These are phyloP conservation scores for Termitomyces sp. DNA, from an alignment of 768 basidiomycete species.

Conservation along the genomic window DNA sequence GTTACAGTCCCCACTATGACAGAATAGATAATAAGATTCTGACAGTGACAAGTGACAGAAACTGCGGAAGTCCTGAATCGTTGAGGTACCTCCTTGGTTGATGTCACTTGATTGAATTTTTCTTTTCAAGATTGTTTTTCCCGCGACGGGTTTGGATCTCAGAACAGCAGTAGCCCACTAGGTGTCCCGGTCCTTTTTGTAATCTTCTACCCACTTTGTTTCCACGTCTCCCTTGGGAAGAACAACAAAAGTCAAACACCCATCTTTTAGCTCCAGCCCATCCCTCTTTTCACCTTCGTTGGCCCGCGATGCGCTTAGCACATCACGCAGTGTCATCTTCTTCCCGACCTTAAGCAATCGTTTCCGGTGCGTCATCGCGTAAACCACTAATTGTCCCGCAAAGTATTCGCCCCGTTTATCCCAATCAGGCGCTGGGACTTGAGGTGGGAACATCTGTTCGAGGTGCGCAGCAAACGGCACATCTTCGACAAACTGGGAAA, in stretches of 20 bases:
- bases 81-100: background rate
- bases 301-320: conserved; percentile 56
- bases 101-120: conserved; percentile 1
- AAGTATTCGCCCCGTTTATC: conserved; percentile 66
- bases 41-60: background rate
- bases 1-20: background rate
- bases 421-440: conserved; percentile 65
- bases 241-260: conserved; percentile 74
- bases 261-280: conserved; percentile 80
- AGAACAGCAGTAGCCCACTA: background rate
- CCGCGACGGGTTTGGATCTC: background rate
- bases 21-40: background rate
- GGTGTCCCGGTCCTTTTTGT: conserved; percentile 53
- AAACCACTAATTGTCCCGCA: conserved; percentile 62
- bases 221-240: conserved; percentile 74
- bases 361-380: conserved; percentile 72
- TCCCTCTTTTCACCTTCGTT: conserved; percentile 59
- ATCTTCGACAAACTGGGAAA: conserved; percentile 80
- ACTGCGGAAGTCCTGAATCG: background rate
- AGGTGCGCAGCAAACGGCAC: conserved; percentile 79
- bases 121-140: background rate
- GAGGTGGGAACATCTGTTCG: conserved; percentile 76
- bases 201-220: conserved; percentile 82
- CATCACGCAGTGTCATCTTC: conserved; percentile 80
- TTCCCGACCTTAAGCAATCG: conserved; percentile 87